A percentile compares a stretch with the other conserved stretches of the same genome.
phyloP scores from a whole-genome alignment of 2,329 filamentous ascomycete genomes.

The Phoma sp. region DNA sequence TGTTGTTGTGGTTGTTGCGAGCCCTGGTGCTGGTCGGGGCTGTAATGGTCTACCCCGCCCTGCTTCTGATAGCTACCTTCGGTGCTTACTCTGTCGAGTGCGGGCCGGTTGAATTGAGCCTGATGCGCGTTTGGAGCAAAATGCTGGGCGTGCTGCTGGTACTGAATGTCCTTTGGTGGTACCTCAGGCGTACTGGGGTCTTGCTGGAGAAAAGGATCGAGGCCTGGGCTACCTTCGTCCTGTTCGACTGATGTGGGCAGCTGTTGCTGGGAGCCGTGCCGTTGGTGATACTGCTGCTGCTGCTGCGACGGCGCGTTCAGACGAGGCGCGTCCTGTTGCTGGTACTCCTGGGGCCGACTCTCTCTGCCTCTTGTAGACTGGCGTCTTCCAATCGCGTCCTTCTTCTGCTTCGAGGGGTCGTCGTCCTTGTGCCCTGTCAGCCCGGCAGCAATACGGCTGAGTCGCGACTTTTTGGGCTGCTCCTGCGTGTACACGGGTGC shows the following conservation, averaged over 20 bases:
- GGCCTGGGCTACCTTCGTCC: conserved; percentile 42
- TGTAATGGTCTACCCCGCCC: conserved; percentile 49
- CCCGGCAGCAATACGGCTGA: conserved; percentile 41
- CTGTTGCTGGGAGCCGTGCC: conserved; percentile 40
- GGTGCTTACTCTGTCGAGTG: conserved; percentile 48
- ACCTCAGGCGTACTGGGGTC: conserved; percentile 39
- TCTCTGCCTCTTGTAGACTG: conserved; percentile 47
- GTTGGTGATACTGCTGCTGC: conserved; percentile 38
- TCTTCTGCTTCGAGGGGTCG: conserved; percentile 35
- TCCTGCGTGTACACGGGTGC: conserved; percentile 19
- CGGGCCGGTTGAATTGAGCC: conserved; percentile 44
- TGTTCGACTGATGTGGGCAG: conserved; percentile 46
- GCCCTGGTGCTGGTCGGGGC: conserved; percentile 44
- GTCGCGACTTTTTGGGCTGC: conserved; percentile 41
- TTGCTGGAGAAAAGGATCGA: conserved; percentile 48
- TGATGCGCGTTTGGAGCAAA: conserved; percentile 34
- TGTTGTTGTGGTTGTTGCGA: conserved; percentile 39
- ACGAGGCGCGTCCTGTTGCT: conserved; percentile 31
- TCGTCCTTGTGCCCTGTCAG: conserved; percentile 42
- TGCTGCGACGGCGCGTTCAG: conserved; percentile 29
- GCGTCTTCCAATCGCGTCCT: conserved; percentile 40
- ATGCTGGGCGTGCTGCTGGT: conserved; percentile 32
- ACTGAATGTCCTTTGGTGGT: conserved; percentile 45
- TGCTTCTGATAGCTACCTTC: conserved; percentile 47
- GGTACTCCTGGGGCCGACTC: conserved; percentile 35